Evolutionary conservation across 352 stramenopile species (phyloP).

Genomic region (Globisporangium sylvaticum): DNA sequence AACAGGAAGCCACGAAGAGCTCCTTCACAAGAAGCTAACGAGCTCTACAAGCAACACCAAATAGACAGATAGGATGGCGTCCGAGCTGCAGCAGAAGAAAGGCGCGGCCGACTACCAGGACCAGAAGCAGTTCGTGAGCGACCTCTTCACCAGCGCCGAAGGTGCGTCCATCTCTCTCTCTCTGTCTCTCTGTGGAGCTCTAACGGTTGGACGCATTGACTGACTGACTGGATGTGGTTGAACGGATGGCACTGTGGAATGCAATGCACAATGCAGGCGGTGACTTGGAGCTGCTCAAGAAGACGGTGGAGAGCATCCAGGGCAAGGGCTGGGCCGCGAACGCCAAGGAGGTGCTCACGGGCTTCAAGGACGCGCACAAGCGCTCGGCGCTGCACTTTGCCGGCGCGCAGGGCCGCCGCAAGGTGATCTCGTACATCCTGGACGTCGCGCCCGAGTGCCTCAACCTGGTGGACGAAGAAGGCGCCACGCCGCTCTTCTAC

Average conservation of each 20-base stretch:
- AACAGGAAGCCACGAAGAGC: too few relatives aligned
- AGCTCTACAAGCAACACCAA: neutral
- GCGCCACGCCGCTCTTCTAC: slow-evolving; percentile 64
- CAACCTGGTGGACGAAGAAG: slow-evolving; percentile 66
- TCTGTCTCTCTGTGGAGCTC: neutral
- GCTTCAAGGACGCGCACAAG: slow-evolving; percentile 83
- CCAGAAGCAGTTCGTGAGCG: slow-evolving; percentile 72
- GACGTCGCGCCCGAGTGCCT: slow-evolving; percentile 47
- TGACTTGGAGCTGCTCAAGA: slow-evolving; percentile 63
- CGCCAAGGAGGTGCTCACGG: slow-evolving; percentile 52
- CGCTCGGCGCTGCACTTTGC: slow-evolving; percentile 79
- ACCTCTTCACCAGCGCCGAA: slow-evolving; percentile 69
- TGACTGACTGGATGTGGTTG: neutral
- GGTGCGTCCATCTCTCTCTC: slow-evolving; percentile 30
- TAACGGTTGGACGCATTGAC: neutral
- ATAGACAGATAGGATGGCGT: slow-evolving; percentile 20
- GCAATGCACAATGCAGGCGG: slow-evolving; percentile 40
- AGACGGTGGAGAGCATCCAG: slow-evolving; percentile 54
- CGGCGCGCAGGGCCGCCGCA: slow-evolving; percentile 68
- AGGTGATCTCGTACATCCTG: slow-evolving; percentile 72
- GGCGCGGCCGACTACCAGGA: slow-evolving; percentile 70
- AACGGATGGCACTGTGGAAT: neutral
- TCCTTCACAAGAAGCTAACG: too few relatives aligned
- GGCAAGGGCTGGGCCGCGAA: slow-evolving; percentile 51
- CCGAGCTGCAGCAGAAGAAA: slow-evolving; percentile 48